Conservation (phyloP, 2,329 filamentous ascomycete species). For the Aureobasidium subglaciale region DNA sequence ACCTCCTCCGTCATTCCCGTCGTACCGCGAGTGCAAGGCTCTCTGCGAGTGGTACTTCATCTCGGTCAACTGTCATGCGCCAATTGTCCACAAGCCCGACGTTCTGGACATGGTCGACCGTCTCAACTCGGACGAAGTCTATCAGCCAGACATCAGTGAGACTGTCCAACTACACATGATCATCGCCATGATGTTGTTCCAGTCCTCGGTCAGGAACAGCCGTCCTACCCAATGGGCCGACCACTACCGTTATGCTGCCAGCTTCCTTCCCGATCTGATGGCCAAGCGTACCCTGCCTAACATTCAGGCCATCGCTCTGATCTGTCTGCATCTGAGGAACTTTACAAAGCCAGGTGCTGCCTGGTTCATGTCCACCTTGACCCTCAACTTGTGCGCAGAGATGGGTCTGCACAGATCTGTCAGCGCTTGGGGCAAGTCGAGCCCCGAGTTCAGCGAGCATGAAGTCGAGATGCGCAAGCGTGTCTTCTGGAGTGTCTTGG, state of each 20-base stretch:
- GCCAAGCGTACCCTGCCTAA: slow-evolving; percentile 56
- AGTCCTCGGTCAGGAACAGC: slow-evolving; percentile 65
- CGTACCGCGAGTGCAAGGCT: slow-evolving; percentile 56
- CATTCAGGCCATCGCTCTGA: slow-evolving; percentile 65
- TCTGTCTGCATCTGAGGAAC: slow-evolving; percentile 64
- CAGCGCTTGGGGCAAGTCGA: slow-evolving; percentile 47
- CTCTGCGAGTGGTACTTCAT: slow-evolving; percentile 72
- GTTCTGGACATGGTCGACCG: slow-evolving; percentile 61
- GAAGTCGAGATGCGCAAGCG: slow-evolving; percentile 72
- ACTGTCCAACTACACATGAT: slow-evolving; percentile 70
- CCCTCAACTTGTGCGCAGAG: slow-evolving; percentile 64
- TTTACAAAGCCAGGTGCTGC: slow-evolving; percentile 75
- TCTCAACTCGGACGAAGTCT: slow-evolving; percentile 63
- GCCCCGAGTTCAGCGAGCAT: slow-evolving; percentile 46
- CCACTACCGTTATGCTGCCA: slow-evolving; percentile 70
- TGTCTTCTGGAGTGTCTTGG: slow-evolving; percentile 66
- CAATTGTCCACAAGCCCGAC: slow-evolving; percentile 68
- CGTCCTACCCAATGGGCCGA: slow-evolving; percentile 62
- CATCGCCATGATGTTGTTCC: slow-evolving; percentile 69
- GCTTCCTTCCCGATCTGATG: slow-evolving; percentile 59
- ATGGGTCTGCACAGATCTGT: slow-evolving; percentile 67
- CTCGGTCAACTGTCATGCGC: slow-evolving; percentile 63
- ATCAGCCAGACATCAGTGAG: slow-evolving; percentile 57
- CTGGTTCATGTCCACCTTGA: slow-evolving; percentile 58
- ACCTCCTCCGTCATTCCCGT: slow-evolving; percentile 53